Base-by-base conservation (phyloP, 2,329 filamentous ascomycete species). In the Xylaria sp. region DNA sequence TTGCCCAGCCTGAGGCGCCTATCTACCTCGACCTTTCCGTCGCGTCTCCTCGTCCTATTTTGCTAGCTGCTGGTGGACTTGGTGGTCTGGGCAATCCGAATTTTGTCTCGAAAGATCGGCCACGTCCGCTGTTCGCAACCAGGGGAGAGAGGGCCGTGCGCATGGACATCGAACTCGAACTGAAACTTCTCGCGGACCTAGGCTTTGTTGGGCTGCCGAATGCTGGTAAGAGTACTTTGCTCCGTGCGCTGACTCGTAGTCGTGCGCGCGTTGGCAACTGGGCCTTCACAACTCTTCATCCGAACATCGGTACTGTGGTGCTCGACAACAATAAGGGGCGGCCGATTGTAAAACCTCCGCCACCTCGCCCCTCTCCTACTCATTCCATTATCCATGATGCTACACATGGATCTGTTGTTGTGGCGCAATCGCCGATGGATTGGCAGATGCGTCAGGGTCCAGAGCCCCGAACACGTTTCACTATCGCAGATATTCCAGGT, bases 211-310 rank as follows among this genome's bases (percentile, higher is more conserved):
- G 94, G 0, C 83, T 97, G 13, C 94, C 94, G 1, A 99, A 99
- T 72, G 94, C 93, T 3, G 94, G 94, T 7, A 99, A 99, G 76
- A 95, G 90, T 71, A 97, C 94, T 0, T 81, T 99, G 1, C 82
- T 97, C 13, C 87, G 94, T 16, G 88, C 92, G 2, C 78, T 99
- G 68, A 96, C 88, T 68, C 92, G 92, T 73, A 95, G 90, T 72
- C 88, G 92, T 61, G 91, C 94, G 1, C 85, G 94, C 46, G 86
- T 99, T 35, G 94, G 94, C 47, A 87, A 90, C 72, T 99, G 94
- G 94, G 93, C 92, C 8, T 99, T 99, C 73, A 99, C 94, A 2
- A 99, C 94, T 0, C 80, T 99, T 7, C 88, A 92, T 67, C 94
- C 94, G 2, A 97, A 96, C 67, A 95, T 99, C 57, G 94, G 94